Evolutionary conservation across 495 filamentous ascomycete species (phyloP), one percentile per base, ranked within the genome.

Genomic region (Aspergillus nidulans): DNA sequence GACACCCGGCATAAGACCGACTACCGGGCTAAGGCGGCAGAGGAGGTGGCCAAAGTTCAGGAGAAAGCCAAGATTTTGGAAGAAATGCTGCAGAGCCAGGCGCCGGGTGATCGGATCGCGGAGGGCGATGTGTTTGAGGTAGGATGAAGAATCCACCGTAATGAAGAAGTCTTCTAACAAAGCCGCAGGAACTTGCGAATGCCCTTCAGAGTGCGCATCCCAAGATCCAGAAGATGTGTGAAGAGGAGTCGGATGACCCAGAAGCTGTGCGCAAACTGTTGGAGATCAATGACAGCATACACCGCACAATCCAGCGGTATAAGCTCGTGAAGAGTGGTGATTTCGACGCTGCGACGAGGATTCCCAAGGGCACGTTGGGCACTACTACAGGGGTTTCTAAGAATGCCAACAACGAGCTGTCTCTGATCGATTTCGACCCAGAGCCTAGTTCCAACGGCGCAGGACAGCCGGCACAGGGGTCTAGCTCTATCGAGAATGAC

Each of bases 191-290:
- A 75, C 83, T 98, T 47, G 91, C 91, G n/a, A 87, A 85, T 62
- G 85, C 94, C 4, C 75, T 98, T 26, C 89, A 89, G 67, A 96
- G 89, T 60, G 95, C 94, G 10, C 95, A 97, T 50, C 95, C 94
- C 1, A 97, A 98, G 75, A 98, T 97, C 52, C 91, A 96, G 63
- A 96, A 87, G 73, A 98, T 98, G 92, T 96, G 95, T 66, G 95
- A 98, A 66, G 94, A 97, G 64, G 94, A 98, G 65, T 96, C 90
- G 13, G 94, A 97, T 38, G 94, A 98, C 64, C 82, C 89, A 44
- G 95, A 97, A 71, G 94, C 94, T 15, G 94, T 98, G 9, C 88
- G 89, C 41, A 97, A 97, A 73, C 73, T 98, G 23, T 77, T 97
- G 36, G 91, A 98, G 69, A 96, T 98, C 58, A 97, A 97, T 65